phyloP scores from a whole-genome alignment of 805 yeast genomes.

The Kuraishia capsulata region DNA sequence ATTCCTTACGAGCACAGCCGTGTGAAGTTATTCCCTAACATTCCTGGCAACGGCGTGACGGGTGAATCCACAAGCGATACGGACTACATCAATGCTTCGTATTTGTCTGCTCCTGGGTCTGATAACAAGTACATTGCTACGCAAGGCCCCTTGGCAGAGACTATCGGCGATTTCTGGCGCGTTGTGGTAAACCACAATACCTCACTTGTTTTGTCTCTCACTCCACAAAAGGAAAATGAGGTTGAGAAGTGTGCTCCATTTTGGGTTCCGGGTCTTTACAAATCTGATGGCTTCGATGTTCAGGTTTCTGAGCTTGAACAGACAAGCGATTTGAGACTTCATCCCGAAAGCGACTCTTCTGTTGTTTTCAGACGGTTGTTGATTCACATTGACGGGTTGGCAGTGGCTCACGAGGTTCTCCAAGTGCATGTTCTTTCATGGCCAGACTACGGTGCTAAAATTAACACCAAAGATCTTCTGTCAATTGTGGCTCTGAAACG shows the following conservation, averaged over 20 bases:
- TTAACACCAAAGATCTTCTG: conserved; percentile 48
- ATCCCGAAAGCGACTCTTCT: conserved; percentile 10
- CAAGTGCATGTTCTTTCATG: conserved; percentile 77
- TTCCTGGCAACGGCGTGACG: too few relatives aligned
- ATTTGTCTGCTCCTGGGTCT: conserved; percentile 35
- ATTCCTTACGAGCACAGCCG: conserved; percentile 82
- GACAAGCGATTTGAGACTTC: conserved; percentile 16
- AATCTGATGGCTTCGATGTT: conserved; percentile 16
- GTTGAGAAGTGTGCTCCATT: conserved; percentile 75
- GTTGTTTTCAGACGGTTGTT: conserved; percentile 33
- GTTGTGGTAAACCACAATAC: conserved; percentile 56
- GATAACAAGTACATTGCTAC: conserved; percentile 61
- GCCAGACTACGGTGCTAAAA: conserved; percentile 72
- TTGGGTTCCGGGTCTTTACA: conserved; percentile 60
- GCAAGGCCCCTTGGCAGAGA: conserved; percentile 76
- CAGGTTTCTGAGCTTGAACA: conserved; percentile 15
- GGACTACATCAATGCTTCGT: conserved; percentile 86
- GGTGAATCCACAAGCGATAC: too few relatives aligned
- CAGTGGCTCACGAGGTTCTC: conserved; percentile 33
- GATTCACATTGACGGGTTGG: conserved; percentile 21
- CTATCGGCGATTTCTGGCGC: conserved; percentile 81
- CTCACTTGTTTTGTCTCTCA: conserved; percentile 64
- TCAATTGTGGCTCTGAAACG: conserved; percentile 35
- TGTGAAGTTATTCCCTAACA: conserved; percentile 39
- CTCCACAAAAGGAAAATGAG: conserved; percentile 68